Conservation (phyloP, 495 filamentous ascomycete genomes). For the Xylaria acuta region DNA sequence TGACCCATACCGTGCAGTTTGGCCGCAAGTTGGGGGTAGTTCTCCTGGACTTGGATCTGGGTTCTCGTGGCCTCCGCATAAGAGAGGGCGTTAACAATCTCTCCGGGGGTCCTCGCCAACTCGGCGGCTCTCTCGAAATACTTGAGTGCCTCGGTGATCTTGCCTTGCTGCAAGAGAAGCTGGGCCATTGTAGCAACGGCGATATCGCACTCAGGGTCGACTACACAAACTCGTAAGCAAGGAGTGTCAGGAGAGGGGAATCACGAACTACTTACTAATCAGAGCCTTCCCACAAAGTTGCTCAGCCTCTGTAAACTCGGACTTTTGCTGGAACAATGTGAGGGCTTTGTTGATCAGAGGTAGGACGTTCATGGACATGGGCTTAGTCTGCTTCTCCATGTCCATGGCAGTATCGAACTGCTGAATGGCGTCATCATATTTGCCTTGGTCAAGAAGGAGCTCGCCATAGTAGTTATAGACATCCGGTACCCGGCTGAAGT, state of each 20-base stretch:
- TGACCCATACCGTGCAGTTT: conserved; percentile 75
- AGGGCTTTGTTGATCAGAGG: conserved; percentile 98
- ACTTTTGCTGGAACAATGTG: conserved; percentile 96
- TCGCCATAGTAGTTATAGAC: conserved; percentile 99
- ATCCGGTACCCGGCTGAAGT: conserved; percentile 93
- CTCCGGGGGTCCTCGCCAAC: conserved; percentile 92
- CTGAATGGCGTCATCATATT: conserved; percentile 93
- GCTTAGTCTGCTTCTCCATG: conserved; percentile 94
- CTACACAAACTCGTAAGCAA: conserved; percentile 55
- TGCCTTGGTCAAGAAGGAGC: conserved; percentile 95
- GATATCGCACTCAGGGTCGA: conserved; percentile 98
- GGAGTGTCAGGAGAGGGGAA: neutral
- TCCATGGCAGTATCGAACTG: conserved; percentile 98
- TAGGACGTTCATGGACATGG: conserved; percentile 93
- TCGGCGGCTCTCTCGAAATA: conserved; percentile 98
- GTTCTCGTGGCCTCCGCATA: conserved; percentile 98
- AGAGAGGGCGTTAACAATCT: conserved; percentile 94
- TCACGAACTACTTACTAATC: conserved; percentile 74
- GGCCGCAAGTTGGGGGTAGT: conserved; percentile 91
- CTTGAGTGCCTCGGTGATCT: conserved; percentile 91
- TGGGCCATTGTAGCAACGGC: conserved; percentile 99
- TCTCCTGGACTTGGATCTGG: conserved; percentile 96
- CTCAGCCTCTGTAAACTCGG: conserved; percentile 93
- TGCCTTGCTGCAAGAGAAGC: conserved; percentile 95
- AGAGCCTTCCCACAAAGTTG: conserved; percentile 96